phyloP scores from a whole-genome alignment of 306 rosid species.

The Citrullus colocynthis region DNA sequence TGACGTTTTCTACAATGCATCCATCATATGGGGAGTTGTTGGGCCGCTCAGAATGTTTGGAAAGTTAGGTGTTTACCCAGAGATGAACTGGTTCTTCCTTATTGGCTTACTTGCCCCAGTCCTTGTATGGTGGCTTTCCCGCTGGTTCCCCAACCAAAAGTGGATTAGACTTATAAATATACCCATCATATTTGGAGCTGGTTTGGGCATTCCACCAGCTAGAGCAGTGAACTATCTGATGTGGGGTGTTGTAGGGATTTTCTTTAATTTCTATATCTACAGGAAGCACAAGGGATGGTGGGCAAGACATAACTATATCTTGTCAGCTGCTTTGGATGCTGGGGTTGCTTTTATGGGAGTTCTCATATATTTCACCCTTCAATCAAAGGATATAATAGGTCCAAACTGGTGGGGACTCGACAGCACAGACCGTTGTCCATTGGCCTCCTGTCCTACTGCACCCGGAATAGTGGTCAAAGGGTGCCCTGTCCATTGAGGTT shows the following conservation, averaged over 20 bases:
- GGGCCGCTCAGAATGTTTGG: conserved; percentile 30
- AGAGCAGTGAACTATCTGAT: conserved; percentile 15
- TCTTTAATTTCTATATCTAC: conserved; percentile 23
- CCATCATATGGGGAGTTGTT: conserved; percentile 38
- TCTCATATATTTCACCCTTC: conserved; percentile 43
- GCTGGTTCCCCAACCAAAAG: conserved; percentile 15
- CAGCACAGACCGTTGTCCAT: conserved; percentile 32
- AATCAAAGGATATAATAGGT: conserved; percentile 16
- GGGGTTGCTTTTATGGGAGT: conserved; percentile 57
- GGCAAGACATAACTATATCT: conserved; percentile 65
- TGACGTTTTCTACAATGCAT: conserved; percentile 29
- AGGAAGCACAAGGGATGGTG: conserved; percentile 30
- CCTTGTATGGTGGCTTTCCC: conserved; percentile 20
- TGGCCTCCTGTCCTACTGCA: conserved; percentile 8
- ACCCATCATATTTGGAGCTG: conserved; percentile 19
- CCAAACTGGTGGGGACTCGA: conserved; percentile 59
- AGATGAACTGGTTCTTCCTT: conserved; percentile 35
- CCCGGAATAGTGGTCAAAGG: conserved; percentile 32
- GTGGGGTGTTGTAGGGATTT: conserved; percentile 25
- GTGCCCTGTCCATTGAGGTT: conserved; percentile 37
- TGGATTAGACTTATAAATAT: conserved; percentile 23
- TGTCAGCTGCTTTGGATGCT: conserved; percentile 65
- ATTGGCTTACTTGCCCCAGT: conserved; percentile 23
- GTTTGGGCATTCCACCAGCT: conserved; percentile 14
- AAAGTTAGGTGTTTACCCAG: conserved; percentile 20